Conservation (phyloP, 257 asterid genomes). For the Nicotiana benthamiana region DNA sequence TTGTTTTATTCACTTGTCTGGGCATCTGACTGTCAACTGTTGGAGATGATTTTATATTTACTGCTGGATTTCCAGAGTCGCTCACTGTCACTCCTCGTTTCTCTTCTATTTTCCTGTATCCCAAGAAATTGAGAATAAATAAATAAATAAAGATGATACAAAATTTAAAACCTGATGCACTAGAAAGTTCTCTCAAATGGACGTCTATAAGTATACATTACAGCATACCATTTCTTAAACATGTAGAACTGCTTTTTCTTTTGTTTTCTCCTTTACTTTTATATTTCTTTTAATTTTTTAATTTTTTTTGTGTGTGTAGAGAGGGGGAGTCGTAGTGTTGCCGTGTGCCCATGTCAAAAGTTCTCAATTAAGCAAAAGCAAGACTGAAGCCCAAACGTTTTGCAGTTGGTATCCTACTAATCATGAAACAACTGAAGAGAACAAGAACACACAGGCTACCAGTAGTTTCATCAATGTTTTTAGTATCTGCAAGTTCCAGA, state of each 20-base stretch:
- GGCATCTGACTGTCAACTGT: constrained; percentile 32
- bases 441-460: neutral
- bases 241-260: neutral
- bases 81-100: constrained; percentile 87
- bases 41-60: constrained; percentile 36
- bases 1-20: constrained; percentile 44
- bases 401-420: neutral
- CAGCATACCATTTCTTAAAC: neutral
- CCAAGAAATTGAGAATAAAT: neutral
- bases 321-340: neutral
- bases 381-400: neutral
- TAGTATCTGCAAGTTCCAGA: neutral
- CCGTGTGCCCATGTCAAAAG: too few species aligned
- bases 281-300: too few species aligned
- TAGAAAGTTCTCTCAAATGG: neutral
- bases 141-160: neutral
- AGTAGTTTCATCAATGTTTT: neutral
- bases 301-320: too few species aligned
- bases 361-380: neutral
- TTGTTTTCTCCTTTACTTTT: neutral
- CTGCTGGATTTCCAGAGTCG: constrained; percentile 52
- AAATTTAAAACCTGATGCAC: neutral
- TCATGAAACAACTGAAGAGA: neutral
- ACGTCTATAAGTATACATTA: neutral
- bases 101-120: constrained; percentile 86